These are phyloP conservation scores for Vickermania spadyakhi DNA, from an alignment of 208 protist species.

Conservation along the genomic window DNA sequence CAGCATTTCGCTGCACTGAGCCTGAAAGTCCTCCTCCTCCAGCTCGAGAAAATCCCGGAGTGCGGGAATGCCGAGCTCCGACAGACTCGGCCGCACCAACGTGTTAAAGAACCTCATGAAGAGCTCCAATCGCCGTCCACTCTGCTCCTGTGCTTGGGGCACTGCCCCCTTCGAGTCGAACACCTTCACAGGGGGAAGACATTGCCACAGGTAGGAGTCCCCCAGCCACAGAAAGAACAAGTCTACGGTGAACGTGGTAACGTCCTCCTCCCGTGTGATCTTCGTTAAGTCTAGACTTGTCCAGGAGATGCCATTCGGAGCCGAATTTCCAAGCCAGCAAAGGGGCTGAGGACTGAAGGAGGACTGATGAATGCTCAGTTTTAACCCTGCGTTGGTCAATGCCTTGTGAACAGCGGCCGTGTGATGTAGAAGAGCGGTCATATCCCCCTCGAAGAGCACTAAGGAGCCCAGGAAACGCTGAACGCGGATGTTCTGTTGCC, in stretches of 20 bases:
- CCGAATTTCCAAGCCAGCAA: constrained; percentile 7
- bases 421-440: constrained; percentile 37
- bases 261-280: constrained; percentile 21
- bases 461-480: constrained; percentile 40
- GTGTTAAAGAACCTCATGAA: constrained; percentile 35
- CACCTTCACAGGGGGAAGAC: constrained; percentile 21
- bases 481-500: constrained; percentile 14
- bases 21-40: not conserved
- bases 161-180: constrained; percentile 11
- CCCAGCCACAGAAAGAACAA: constrained; percentile 60
- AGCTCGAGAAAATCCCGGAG: not conserved
- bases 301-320: constrained; percentile 16
- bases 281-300: constrained; percentile 25
- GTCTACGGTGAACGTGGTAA: constrained; percentile 24
- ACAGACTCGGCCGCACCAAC: constrained; percentile 19
- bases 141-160: not conserved
- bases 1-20: constrained; percentile 5
- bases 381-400: constrained; percentile 32
- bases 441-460: constrained; percentile 27
- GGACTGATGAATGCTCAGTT: constrained; percentile 27
- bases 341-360: constrained; percentile 34
- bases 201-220: constrained; percentile 52
- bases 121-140: constrained; percentile 12
- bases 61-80: constrained; percentile 17
- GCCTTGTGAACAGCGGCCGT: constrained; percentile 51